Evolutionary conservation across 177 flowering plant genomes (phyloP).

Genomic region (Telopea speciosissima): DNA sequence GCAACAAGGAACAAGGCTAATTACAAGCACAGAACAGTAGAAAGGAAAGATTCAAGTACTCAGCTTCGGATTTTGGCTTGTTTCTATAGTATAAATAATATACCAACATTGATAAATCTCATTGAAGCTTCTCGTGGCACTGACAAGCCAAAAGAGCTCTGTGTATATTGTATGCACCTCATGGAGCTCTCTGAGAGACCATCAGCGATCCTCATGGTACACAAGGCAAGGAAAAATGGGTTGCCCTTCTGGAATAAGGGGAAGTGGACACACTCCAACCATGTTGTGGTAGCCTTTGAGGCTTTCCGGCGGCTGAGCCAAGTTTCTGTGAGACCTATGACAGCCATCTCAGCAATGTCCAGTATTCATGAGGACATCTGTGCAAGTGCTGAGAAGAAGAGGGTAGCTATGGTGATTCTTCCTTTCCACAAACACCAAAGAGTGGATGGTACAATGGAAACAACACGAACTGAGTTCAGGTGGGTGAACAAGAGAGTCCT

Average conservation of each 20-base stretch:
- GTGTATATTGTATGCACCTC: slow-evolving; percentile 30
- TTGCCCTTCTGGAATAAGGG: slow-evolving; percentile 24
- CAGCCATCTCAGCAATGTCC: not conserved
- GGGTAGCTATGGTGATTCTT: slow-evolving; percentile 10
- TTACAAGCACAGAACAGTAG: slow-evolving; percentile 29
- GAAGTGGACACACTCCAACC: slow-evolving; percentile 16
- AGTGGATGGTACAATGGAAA: slow-evolving; percentile 19
- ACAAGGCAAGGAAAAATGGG: slow-evolving; percentile 28
- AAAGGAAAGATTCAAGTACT: slow-evolving; percentile 13
- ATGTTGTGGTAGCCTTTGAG: slow-evolving; percentile 30
- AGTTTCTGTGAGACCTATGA: slow-evolving; percentile 5
- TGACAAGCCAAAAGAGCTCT: slow-evolving; percentile 9
- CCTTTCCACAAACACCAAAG: slow-evolving; percentile 13
- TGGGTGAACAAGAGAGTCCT: slow-evolving; percentile 19
- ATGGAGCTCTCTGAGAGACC: slow-evolving; percentile 29
- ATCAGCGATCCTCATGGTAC: slow-evolving; percentile 32
- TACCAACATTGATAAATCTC: slow-evolving; percentile 26
- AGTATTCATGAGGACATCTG: not conserved
- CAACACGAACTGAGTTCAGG: slow-evolving; percentile 4
- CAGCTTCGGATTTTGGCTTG: slow-evolving; percentile 27
- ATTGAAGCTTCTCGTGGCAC: slow-evolving; percentile 29
- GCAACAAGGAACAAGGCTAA: slow-evolving; percentile 10
- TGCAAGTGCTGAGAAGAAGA: not conserved
- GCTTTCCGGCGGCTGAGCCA: slow-evolving; percentile 26
- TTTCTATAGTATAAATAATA: slow-evolving; percentile 19